These are phyloP conservation scores for Pythium plurisporium DNA, from an alignment of 352 stramenopile species.

Conservation along the genomic window DNA sequence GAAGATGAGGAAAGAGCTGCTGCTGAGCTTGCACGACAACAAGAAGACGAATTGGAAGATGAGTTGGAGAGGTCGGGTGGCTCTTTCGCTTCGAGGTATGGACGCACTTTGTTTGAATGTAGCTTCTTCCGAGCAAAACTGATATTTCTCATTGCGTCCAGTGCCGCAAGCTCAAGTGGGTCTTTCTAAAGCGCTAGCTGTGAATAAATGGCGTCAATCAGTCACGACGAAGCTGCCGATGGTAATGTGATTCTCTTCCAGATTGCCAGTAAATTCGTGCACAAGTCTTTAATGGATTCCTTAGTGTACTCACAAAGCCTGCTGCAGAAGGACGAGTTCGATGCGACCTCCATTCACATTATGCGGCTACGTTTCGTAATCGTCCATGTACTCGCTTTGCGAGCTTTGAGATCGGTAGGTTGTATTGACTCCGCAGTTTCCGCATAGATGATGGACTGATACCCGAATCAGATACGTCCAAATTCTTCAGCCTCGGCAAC, in stretches of 20 bases:
- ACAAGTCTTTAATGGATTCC: too few relatives aligned
- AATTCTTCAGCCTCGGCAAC: conserved; percentile 3
- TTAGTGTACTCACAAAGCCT: too few relatives aligned
- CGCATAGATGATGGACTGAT: neutral
- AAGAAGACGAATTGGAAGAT: conserved; percentile 34
- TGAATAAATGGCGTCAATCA: too few relatives aligned
- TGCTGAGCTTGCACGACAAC: neutral
- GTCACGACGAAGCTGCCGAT: too few relatives aligned
- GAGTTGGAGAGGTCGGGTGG: conserved; percentile 53
- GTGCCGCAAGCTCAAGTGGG: conserved; percentile 46
- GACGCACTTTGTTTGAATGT: neutral
- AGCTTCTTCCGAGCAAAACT: neutral
- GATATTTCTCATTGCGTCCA: conserved; percentile 7
- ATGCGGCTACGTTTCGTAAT: too few relatives aligned
- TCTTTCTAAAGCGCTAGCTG: too few relatives aligned
- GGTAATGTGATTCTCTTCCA: too few relatives aligned
- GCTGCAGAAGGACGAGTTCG: too few relatives aligned
- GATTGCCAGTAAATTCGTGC: too few relatives aligned
- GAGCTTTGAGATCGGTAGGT: neutral
- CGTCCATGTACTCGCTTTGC: neutral
- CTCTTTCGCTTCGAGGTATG: conserved; percentile 69
- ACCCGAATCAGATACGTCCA: neutral
- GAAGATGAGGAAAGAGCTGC: conserved; percentile 35
- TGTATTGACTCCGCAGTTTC: neutral
- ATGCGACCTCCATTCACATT: neutral